Base-by-base conservation (phyloP, 2,329 filamentous ascomycete species). In the Monosporascus sp. region DNA sequence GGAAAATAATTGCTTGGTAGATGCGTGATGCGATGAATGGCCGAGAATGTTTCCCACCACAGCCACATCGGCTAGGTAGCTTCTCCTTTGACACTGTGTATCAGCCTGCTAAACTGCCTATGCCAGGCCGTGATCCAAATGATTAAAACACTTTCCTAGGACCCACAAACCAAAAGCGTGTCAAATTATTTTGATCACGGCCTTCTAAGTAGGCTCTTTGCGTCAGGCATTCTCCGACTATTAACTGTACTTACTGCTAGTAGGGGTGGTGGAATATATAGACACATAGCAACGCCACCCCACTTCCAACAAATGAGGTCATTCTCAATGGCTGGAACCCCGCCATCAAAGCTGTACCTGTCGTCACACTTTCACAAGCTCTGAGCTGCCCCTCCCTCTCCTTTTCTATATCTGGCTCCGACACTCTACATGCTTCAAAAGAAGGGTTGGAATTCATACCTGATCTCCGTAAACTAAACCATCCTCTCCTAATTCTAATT, bases 291-390 rank as follows among this genome's bases (percentile, higher is more conserved):
- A 31, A 11, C 27, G 9, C 27, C 9, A 31, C 24, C 50, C 50
- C 27, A 41, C 46, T 39, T 31, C 41, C 48, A 55, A 14, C 3
- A 53, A 53, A 50, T 50, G 47, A 34, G 49, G 52, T 51, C 50
- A 51, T 45, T 48, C 31, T 46, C 17, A 22, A 27, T 31, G 11
- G 22, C 11, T 20, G 22, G 44, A 49, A 37, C 24, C 48, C 31
- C 31, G 48, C 48, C 36, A 24, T 49, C n/a, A 3, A 3, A 15
- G n/a, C 20, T 31, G 14, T 34, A 4, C 17, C 39, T 42, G 39
- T 42, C 39, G 39, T 42, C 39, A 42, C 39, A 42, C 17, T 42
- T 42, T 42, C 39, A 42, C 39, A 20, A 42, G 39, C 39, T 42
- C n/a, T 4, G 42, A 18, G 42, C 42, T 25, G 17, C 11, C 24